These are phyloP conservation scores for Penicillium sp. DNA, from an alignment of 2,329 filamentous ascomycete genomes.

Conservation along the genomic window DNA sequence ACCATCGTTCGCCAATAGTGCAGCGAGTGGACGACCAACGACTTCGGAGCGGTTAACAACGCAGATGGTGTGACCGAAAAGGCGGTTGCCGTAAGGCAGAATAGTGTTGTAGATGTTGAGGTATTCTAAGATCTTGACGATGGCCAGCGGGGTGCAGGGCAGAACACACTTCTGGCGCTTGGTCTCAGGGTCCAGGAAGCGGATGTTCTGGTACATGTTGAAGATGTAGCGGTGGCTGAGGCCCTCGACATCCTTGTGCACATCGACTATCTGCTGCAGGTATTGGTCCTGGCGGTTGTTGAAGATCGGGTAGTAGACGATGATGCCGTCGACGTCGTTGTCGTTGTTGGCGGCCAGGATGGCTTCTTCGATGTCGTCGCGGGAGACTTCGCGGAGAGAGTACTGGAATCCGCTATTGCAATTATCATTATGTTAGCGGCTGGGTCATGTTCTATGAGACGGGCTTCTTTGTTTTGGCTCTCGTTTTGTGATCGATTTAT, in stretches of 20 bases:
- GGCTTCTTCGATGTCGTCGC: slow-evolving; percentile 86
- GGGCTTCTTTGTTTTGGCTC: not conserved
- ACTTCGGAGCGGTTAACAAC: slow-evolving; percentile 97
- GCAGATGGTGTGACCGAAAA: slow-evolving; percentile 92
- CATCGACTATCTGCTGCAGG: slow-evolving; percentile 88
- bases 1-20: slow-evolving; percentile 92
- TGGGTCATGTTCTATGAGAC: not conserved
- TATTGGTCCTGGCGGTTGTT: slow-evolving; percentile 89
- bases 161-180: slow-evolving; percentile 84
- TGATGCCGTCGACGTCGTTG: slow-evolving; percentile 77
- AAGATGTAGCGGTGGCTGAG: slow-evolving; percentile 91
- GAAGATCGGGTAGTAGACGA: slow-evolving; percentile 99
- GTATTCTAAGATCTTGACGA: slow-evolving; percentile 96
- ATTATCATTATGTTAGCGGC: slow-evolving; percentile 4
- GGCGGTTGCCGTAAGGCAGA: slow-evolving; percentile 85
- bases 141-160: slow-evolving; percentile 92
- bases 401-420: slow-evolving; percentile 81
- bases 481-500: not conserved
- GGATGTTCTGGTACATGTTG: slow-evolving; percentile 99
- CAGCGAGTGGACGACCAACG: slow-evolving; percentile 88
- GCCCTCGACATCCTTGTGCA: slow-evolving; percentile 93
- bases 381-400: slow-evolving; percentile 79
- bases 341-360: slow-evolving; percentile 86
- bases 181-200: slow-evolving; percentile 75
- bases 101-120: slow-evolving; percentile 96